Conservation (phyloP, 805 yeast species). For the Sugiyamaella boreocaroliniensis region DNA sequence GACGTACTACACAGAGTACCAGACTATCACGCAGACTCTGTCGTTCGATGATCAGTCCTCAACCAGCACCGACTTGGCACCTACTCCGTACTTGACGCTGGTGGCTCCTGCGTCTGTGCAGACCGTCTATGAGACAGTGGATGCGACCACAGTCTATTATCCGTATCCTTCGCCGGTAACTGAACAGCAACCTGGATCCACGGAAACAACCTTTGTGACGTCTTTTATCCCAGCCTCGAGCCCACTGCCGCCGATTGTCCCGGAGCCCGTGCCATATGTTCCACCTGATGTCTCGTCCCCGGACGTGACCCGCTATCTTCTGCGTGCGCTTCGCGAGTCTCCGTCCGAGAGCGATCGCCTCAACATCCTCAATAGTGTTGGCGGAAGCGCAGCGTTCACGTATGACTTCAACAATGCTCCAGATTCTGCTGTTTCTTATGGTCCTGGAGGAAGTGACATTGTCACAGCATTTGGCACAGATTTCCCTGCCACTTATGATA, state of each 20-base stretch:
- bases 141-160: neutral
- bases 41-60: too few relatives aligned
- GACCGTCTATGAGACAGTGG: neutral
- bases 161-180: neutral
- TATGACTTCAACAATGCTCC: conserved; percentile 19
- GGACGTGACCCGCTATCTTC: neutral
- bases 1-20: neutral
- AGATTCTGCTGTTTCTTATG: neutral
- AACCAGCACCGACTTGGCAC: neutral
- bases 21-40: neutral
- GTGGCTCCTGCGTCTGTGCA: neutral
- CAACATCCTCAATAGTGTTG: conserved; percentile 4
- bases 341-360: conserved; percentile 11
- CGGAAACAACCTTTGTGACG: neutral
- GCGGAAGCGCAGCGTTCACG: conserved; percentile 13
- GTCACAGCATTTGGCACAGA: conserved; percentile 11
- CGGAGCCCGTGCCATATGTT: neutral
- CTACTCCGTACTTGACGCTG: neutral
- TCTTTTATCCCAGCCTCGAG: neutral
- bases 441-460: conserved; percentile 9
- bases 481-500: conserved; percentile 18
- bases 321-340: conserved; percentile 3
- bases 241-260: neutral
- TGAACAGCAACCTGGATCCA: neutral
- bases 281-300: neutral